Base-by-base conservation (phyloP, 208 protist genomes). In the Crithidia mellificae region DNA sequence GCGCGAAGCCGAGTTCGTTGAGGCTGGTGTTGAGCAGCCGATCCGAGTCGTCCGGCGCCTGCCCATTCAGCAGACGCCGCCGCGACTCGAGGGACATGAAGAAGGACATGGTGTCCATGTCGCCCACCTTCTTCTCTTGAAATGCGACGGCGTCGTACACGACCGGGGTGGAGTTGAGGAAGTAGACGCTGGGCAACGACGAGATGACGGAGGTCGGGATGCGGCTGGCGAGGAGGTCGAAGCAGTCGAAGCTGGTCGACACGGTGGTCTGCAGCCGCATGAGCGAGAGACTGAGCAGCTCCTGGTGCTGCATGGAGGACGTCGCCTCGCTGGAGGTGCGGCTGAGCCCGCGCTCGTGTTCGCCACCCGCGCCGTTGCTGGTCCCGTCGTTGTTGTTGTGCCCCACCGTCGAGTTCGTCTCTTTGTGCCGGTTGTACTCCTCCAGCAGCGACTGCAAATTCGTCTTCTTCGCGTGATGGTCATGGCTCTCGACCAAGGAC, bases 191-290 rank as follows among this genome's bases (percentile, higher is more conserved):
- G 2, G 68, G 54, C 12, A 79, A 41, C 7, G 63, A 63, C 22
- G 74, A 67, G 36, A 83, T 41, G 56, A 84, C n/a, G 20, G 63
- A 36, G 25, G 46, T 56, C n/a, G 69, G 56, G 22, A 87, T 65
- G 56, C 68, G 61, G 11, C 39, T 59, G 24, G 78, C 77, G 55
- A 87, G 43, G 53, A 81, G 72, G 17, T 64, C 38, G 55, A 75
- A 75, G 72, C 81, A 86, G 67, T 80, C 76, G 41, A 80, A 83
- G 72, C 81, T 86, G 47, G 51, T 75, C 17, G 64, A 47, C 9
- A 72, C 71, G 0, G 66, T 71, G 8, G 58, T 68, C 62, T 70
- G 63, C 53, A 86, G 65, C 0, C 81, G 81, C 56, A 65, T 74
- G 51, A 83, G 59, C 36, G 62, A 67, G 8, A 80, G 36, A 46